Evolutionary conservation across 805 yeast species (phyloP).

Genomic region (Priceomyces medius): DNA sequence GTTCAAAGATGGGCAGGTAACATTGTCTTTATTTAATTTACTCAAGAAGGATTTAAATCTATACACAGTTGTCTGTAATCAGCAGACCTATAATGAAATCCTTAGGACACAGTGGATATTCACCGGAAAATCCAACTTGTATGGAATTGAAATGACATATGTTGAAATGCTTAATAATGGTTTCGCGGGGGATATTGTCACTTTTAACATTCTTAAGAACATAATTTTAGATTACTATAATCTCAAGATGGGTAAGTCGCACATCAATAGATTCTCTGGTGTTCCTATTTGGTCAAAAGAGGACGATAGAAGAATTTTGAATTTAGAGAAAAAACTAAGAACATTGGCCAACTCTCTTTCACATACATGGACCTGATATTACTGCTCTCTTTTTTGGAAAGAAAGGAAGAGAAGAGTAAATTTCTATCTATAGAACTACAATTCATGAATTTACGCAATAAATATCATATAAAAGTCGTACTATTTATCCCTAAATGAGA

Average conservation of each 20-base stretch:
- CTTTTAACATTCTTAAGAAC: slow-evolving; percentile 35
- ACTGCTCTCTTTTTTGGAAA: no score
- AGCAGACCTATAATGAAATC: slow-evolving; percentile 41
- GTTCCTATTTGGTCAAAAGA: slow-evolving; percentile 38
- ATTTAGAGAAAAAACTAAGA: slow-evolving; percentile 18
- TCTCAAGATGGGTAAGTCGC: slow-evolving; percentile 30
- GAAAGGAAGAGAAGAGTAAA: no score
- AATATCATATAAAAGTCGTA: no score
- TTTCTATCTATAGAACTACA: no score
- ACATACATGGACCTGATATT: not conserved
- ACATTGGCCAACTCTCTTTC: not conserved
- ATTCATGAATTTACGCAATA: no score
- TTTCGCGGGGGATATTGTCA: slow-evolving; percentile 33
- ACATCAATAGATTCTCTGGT: slow-evolving; percentile 17
- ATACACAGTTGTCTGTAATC: slow-evolving; percentile 38
- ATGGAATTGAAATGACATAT: slow-evolving; percentile 31
- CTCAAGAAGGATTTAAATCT: slow-evolving; percentile 32
- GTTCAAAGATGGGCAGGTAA: slow-evolving; percentile 35
- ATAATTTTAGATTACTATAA: slow-evolving; percentile 34
- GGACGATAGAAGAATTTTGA: slow-evolving; percentile 31
- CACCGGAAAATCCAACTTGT: slow-evolving; percentile 35
- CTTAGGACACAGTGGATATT: slow-evolving; percentile 37
- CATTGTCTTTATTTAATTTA: slow-evolving; percentile 34
- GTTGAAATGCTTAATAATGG: slow-evolving; percentile 44
- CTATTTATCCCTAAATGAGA: no score